These are phyloP conservation scores for Fusarium redolens DNA, from an alignment of 2,329 filamentous ascomycete species.

Conservation along the genomic window DNA sequence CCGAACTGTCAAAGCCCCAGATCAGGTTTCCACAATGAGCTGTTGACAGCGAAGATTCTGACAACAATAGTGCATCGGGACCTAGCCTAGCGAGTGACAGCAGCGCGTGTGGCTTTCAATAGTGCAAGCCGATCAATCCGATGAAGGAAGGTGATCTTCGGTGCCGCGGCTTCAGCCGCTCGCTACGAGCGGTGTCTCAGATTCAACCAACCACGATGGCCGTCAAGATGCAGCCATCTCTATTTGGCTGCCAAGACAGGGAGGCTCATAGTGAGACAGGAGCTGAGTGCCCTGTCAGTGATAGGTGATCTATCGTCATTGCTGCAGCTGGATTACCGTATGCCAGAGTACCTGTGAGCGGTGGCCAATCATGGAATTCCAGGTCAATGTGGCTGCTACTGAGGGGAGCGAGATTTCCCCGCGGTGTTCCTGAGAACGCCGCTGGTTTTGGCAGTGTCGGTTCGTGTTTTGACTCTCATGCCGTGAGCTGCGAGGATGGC, in stretches of 20 bases:
- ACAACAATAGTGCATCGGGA: too few relatives aligned
- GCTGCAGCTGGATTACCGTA: not conserved
- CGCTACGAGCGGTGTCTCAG: slow-evolving; percentile 20
- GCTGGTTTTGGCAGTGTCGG: too few relatives aligned
- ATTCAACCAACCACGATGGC: not conserved
- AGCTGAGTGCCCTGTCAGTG: not conserved
- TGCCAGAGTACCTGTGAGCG: too few relatives aligned
- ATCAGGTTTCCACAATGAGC: too few relatives aligned
- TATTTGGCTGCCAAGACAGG: not conserved
- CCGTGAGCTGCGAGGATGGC: too few relatives aligned
- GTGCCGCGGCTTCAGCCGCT: not conserved
- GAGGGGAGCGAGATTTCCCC: too few relatives aligned
- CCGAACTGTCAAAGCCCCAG: too few relatives aligned
- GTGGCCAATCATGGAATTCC: too few relatives aligned
- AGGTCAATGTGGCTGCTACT: too few relatives aligned
- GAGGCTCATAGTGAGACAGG: not conserved
- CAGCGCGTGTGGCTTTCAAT: not conserved
- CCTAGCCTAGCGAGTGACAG: not conserved
- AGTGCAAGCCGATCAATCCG: not conserved
- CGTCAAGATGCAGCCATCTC: not conserved
- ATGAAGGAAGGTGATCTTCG: not conserved
- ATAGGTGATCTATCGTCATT: not conserved
- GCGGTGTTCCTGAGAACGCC: too few relatives aligned
- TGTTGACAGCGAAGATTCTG: too few relatives aligned
- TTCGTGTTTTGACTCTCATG: too few relatives aligned